A percentile compares a stretch with the other conserved stretches of the same genome.
Evolutionary conservation across 139 green algal species (phyloP).

Genomic region (Spirogloea muscicola): DNA sequence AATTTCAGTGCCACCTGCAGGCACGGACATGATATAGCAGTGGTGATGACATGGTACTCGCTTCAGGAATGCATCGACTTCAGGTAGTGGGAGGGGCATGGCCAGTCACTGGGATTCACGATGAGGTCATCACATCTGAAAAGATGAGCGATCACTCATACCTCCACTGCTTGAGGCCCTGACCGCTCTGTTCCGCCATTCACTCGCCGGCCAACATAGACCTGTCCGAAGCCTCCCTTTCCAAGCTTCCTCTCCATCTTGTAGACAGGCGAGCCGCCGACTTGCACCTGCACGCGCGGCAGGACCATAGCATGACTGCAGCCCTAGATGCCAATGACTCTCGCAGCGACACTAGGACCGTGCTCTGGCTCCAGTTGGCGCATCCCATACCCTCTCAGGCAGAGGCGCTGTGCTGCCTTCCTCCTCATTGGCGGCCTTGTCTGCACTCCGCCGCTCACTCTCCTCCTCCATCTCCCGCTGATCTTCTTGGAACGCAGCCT

Average conservation of each 20-base stretch:
- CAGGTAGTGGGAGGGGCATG: too few relatives aligned
- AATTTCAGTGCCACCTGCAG: constrained; percentile 92
- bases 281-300: constrained; percentile 52
- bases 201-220: constrained; percentile 54
- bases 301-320: constrained; percentile 20
- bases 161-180: constrained; percentile 43
- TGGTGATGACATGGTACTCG: too few relatives aligned
- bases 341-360: too few relatives aligned
- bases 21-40: too few relatives aligned
- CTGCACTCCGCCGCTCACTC: constrained; percentile 42
- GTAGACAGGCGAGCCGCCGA: constrained; percentile 60
- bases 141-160: constrained; percentile 3
- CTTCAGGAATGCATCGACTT: too few relatives aligned
- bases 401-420: constrained; percentile 53
- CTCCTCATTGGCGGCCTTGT: constrained; percentile 48
- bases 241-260: constrained; percentile 58
- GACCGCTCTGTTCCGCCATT: constrained; percentile 27
- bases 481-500: not conserved
- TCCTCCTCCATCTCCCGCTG: constrained; percentile 43
- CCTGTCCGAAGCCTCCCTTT: constrained; percentile 64
- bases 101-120: too few relatives aligned
- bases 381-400: constrained; percentile 57
- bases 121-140: not conserved
- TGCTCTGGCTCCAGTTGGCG: too few relatives aligned
- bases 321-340: not conserved